Conservation (phyloP, 2,329 filamentous ascomycete species). For the Exophiala sideris region DNA sequence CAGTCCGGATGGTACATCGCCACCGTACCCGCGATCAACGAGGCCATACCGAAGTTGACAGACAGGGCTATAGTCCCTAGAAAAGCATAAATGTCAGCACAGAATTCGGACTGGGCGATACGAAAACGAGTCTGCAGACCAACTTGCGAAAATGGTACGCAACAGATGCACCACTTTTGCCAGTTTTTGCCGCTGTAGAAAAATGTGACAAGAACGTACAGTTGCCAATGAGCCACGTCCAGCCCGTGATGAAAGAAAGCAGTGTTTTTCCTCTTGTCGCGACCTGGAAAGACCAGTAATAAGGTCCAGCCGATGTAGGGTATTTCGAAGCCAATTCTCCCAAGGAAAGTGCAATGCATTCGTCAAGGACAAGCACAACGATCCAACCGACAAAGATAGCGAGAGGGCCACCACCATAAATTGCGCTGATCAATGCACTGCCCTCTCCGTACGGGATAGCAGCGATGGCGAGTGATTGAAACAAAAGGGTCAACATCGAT, state of each 20-base stretch:
- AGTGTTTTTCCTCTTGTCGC: conserved; percentile 37
- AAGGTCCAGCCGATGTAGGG: conserved; percentile 45
- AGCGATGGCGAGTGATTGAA: conserved; percentile 60
- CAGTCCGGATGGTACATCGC: conserved; percentile 56
- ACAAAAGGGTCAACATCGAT: conserved; percentile 58
- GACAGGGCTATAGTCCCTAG: conserved; percentile 48
- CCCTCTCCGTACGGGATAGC: conserved; percentile 46
- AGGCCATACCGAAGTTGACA: conserved; percentile 56
- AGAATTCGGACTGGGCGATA: neutral
- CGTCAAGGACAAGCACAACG: conserved; percentile 51
- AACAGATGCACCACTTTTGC: neutral
- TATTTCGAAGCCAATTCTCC: conserved; percentile 52
- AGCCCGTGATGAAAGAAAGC: conserved; percentile 53
- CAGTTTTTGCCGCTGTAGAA: neutral
- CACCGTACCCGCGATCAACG: conserved; percentile 50
- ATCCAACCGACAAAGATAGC: conserved; percentile 59
- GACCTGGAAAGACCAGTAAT: conserved; percentile 55
- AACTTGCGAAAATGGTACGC: no score
- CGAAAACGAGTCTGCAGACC: neutral
- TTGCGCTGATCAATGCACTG: conserved; percentile 49
- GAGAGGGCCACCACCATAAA: conserved; percentile 49
- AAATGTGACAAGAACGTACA: conserved; percentile 31
- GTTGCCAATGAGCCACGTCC: conserved; percentile 53
- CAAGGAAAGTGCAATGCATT: conserved; percentile 52
- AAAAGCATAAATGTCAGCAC: neutral